Evolutionary conservation across 768 basidiomycete genomes (phyloP).

Genomic region (Lyophyllum shimeji): DNA sequence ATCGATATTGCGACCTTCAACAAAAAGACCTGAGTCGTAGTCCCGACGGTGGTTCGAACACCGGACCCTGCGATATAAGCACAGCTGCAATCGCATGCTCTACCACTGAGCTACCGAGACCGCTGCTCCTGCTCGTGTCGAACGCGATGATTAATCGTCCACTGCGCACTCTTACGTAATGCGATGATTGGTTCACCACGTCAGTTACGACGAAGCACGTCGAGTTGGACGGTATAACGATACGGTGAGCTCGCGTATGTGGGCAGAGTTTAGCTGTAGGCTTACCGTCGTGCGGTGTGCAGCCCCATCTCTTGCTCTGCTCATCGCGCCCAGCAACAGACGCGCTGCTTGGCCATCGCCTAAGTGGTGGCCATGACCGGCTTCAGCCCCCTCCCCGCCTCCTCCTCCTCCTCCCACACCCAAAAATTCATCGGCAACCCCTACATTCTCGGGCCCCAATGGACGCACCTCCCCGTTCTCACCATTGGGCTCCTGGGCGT

Average conservation of each 20-base stretch:
- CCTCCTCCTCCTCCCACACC: neutral
- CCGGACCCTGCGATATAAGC: conserved; percentile 39
- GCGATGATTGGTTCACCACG: too few species aligned
- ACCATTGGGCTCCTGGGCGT: conserved; percentile 83
- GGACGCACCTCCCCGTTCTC: conserved; percentile 64
- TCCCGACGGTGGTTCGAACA: conserved; percentile 47
- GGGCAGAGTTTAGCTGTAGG: too few species aligned
- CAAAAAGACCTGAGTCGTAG: conserved; percentile 15
- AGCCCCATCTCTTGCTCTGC: too few species aligned
- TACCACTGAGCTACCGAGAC: conserved; percentile 57
- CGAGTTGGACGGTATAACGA: too few species aligned
- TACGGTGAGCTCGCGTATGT: too few species aligned
- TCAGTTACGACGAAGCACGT: too few species aligned
- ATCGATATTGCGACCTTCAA: neutral
- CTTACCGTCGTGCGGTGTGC: too few species aligned
- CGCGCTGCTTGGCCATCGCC: neutral
- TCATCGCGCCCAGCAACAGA: too few species aligned
- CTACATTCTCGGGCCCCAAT: conserved; percentile 64
- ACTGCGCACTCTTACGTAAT: too few species aligned
- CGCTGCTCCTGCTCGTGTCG: too few species aligned
- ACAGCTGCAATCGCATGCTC: conserved; percentile 48
- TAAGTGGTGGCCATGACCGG: conserved; percentile 17
- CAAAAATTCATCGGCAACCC: conserved; percentile 42
- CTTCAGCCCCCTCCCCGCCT: conserved; percentile 5
- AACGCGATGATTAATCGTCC: too few species aligned